Percentiles rank a stretch among this genome's conserved stretches.
These are phyloP conservation scores for Aspergillus fumigatiaffinis DNA, from an alignment of 2,329 filamentous ascomycete genomes.

Conservation along the genomic window DNA sequence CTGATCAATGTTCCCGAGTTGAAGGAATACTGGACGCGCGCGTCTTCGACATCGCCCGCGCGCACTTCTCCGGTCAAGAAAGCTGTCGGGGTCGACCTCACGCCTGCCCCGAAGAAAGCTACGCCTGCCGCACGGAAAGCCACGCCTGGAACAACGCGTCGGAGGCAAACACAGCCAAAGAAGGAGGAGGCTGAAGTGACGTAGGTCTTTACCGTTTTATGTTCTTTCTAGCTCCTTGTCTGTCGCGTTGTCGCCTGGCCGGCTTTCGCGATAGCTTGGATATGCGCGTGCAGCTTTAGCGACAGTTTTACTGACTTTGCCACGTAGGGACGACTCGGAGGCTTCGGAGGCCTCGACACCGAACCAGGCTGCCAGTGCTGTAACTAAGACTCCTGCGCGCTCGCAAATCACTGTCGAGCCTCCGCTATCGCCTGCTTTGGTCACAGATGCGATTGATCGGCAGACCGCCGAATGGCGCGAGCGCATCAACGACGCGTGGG, in stretches of 20 bases:
- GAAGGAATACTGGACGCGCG: conserved; percentile 67
- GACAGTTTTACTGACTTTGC: not conserved
- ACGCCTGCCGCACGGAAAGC: conserved; percentile 10
- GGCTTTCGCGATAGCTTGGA: not conserved
- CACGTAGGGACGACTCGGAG: conserved; percentile 14
- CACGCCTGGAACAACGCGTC: conserved; percentile 31
- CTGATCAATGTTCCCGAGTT: conserved; percentile 64
- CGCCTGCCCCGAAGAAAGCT: conserved; percentile 33
- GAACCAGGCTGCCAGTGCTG: not conserved
- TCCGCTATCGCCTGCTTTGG: conserved; percentile 38
- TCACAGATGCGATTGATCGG: conserved; percentile 70
- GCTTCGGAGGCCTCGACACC: not conserved
- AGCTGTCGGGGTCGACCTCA: conserved; percentile 36
- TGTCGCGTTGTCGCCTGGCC: not conserved
- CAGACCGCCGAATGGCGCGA: conserved; percentile 42
- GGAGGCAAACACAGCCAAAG: conserved; percentile 39
- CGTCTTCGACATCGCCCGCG: conserved; percentile 30
- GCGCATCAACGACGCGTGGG: conserved; percentile 32
- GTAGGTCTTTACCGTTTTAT: conserved; percentile 6
- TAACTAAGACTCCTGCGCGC: conserved; percentile 14
- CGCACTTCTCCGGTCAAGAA: conserved; percentile 48
- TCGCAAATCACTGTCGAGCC: conserved; percentile 8
- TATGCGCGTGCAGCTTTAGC: not conserved
- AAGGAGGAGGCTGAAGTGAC: conserved; percentile 35
- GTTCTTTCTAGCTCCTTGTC: not conserved